phyloP scores from a whole-genome alignment of 2,329 filamentous ascomycete genomes.

The Dendryphion nanum region DNA sequence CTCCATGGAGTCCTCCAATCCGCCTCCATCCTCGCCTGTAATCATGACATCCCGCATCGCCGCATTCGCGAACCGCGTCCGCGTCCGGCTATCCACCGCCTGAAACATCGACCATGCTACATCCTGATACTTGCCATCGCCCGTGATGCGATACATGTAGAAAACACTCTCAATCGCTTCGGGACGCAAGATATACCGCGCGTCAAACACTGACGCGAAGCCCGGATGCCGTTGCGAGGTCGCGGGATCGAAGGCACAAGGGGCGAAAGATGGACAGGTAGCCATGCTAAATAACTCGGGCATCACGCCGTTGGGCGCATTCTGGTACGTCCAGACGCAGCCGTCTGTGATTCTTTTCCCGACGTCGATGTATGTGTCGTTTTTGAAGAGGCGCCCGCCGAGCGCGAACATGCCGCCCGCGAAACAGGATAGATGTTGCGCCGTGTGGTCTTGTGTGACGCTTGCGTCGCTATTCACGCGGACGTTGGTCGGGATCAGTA shows the following conservation, averaged over 20 bases:
- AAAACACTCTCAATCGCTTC: slow-evolving; percentile 78
- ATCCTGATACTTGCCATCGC: slow-evolving; percentile 61
- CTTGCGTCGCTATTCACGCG: slow-evolving; percentile 27
- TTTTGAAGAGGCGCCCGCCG: slow-evolving; percentile 58
- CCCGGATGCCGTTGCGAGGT: slow-evolving; percentile 43
- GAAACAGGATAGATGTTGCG: slow-evolving; percentile 63
- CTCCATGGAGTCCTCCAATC: slow-evolving; percentile 61
- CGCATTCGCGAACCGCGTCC: slow-evolving; percentile 60
- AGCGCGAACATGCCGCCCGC: slow-evolving; percentile 67
- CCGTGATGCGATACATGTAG: slow-evolving; percentile 70
- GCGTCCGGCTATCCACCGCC: slow-evolving; percentile 60
- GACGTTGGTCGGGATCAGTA: slow-evolving; percentile 35
- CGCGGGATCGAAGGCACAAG: slow-evolving; percentile 40
- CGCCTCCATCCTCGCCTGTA: slow-evolving; percentile 8
- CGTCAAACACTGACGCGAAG: slow-evolving; percentile 55
- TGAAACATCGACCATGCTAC: slow-evolving; percentile 73
- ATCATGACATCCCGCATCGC: slow-evolving; percentile 56
- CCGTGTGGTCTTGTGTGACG: slow-evolving; percentile 18
- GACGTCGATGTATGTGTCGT: slow-evolving; percentile 50
- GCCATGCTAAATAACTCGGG: slow-evolving; percentile 57
- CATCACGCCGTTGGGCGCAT: slow-evolving; percentile 56
- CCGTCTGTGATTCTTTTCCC: slow-evolving; percentile 58
- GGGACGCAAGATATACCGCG: slow-evolving; percentile 61
- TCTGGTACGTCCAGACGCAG: slow-evolving; percentile 60
- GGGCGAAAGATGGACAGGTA: slow-evolving; percentile 40